phyloP scores from a whole-genome alignment of 768 basidiomycete species.

The Chiua virens region DNA sequence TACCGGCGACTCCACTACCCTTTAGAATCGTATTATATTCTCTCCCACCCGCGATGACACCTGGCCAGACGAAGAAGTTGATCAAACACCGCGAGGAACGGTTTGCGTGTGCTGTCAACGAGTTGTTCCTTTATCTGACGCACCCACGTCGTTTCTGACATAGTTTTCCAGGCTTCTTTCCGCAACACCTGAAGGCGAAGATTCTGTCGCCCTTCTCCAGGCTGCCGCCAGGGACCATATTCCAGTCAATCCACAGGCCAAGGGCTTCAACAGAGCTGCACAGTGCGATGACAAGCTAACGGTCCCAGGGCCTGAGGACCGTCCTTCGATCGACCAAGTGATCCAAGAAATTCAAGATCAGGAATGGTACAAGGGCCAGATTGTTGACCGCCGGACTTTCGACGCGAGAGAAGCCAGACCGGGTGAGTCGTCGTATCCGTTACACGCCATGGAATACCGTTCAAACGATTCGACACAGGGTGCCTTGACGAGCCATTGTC shows the following conservation, averaged over 20 bases:
- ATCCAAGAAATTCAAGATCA: constrained; percentile 57
- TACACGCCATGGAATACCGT: too few relatives aligned
- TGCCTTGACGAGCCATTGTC: constrained; percentile 59
- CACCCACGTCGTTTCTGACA: neutral
- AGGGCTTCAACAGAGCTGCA: neutral
- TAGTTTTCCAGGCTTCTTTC: constrained; percentile 49
- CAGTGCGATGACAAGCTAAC: constrained; percentile 8
- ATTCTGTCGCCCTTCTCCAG: constrained; percentile 62
- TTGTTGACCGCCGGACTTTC: constrained; percentile 55
- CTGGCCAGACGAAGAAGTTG: constrained; percentile 63
- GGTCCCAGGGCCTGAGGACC: constrained; percentile 45
- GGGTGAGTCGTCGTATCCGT: constrained; percentile 37
- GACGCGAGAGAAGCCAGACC: constrained; percentile 50
- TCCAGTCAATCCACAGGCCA: constrained; percentile 56
- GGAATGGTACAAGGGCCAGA: constrained; percentile 71
- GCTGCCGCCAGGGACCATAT: constrained; percentile 69
- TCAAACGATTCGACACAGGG: constrained; percentile 32
- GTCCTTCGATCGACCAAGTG: constrained; percentile 58
- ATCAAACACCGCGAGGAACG: constrained; percentile 67
- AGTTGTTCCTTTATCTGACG: constrained; percentile 42
- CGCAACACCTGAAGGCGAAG: constrained; percentile 51
- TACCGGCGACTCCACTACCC: neutral
- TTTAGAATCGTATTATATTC: constrained; percentile 17
- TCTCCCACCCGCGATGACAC: constrained; percentile 43
- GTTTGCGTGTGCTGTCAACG: constrained; percentile 65